Evolutionary conservation across 2,329 filamentous ascomycete genomes (phyloP).

Genomic region (Aspergillus cejpii): DNA sequence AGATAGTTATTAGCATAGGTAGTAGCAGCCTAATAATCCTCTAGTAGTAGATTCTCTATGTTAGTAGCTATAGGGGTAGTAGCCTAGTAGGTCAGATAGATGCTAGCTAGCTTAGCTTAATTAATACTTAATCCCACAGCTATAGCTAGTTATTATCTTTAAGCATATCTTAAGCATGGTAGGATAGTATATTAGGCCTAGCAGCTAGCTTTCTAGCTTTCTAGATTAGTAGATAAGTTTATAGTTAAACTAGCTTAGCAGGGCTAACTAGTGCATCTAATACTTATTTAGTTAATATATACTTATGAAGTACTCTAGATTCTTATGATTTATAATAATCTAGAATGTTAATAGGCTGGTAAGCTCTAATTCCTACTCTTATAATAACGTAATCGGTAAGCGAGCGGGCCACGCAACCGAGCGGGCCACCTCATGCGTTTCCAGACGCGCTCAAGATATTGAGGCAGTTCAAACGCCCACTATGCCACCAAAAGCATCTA

Average conservation of each 20-base stretch:
- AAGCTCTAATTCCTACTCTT: background rate
- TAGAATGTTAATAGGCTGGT: background rate
- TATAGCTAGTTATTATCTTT: background rate
- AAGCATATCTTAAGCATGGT: background rate
- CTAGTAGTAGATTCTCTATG: background rate
- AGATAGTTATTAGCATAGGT: background rate
- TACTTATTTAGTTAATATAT: too few species aligned
- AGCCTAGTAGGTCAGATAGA: too few species aligned
- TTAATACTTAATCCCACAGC: too few species aligned
- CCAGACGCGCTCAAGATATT: background rate
- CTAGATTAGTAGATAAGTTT: too few species aligned
- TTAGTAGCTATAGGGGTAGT: background rate
- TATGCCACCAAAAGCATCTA: slow-evolving; percentile 1
- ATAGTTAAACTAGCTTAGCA: too few species aligned
- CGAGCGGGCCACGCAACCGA: too few species aligned
- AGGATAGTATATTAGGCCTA: too few species aligned
- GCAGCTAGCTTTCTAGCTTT: too few species aligned
- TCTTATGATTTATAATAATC: background rate
- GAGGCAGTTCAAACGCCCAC: slow-evolving; percentile 1
- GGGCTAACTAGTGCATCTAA: too few species aligned
- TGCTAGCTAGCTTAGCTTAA: too few species aligned
- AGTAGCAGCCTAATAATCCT: background rate
- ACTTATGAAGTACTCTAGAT: background rate
- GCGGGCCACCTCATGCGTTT: too few species aligned
- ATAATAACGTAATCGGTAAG: background rate